Base-by-base conservation (phyloP, 2,329 filamentous ascomycete species). In the Penicillium sp. region DNA sequence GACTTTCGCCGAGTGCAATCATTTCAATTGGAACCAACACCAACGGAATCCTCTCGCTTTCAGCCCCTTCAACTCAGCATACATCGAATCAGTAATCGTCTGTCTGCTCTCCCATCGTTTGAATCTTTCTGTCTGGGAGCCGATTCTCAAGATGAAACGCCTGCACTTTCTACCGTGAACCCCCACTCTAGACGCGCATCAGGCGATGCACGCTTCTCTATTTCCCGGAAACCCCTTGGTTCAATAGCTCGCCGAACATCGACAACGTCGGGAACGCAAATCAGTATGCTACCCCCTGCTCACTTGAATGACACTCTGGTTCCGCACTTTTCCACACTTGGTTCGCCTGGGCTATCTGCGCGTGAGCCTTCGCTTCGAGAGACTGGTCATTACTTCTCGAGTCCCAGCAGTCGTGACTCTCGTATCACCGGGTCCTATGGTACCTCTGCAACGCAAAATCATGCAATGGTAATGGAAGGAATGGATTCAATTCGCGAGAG, bases 1-100 rank as follows among this genome's bases (percentile, higher is more conserved):
- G 64, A 73, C 39, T 74, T 74, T 49, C 63, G 68, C 47, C 58
- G 62, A 51, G 67, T 72, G 12, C 58, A 63, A n/a, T 56, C 55
- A 2, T 56, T 56, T 36, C 58, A 59, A 9, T 50, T 55, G 43
- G 49, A 56, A 26, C 37, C 49, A 18, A 32, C 43, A 12, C 46
- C 48, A 24, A 53, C 54, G 18, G 51, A 54, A 11, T 32, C 29
- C 29, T 11, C 29, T 7, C 29, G 4, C 29, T 75, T 69, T 53
- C 59, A 66, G 32, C 73, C 73, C 4, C 60, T 76, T n/a, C 67
- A 76, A 57, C 61, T 76, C 40, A 75, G 67, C 55, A 75, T 76
- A 45, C 68, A 74, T 55, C 57, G 65, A 45, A 65, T 69, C n/a
- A 66, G 66, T 35, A 71, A 73, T 55, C 63, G 65, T 48, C 57